These are phyloP conservation scores for Daldinia loculata DNA, from an alignment of 495 filamentous ascomycete genomes.

Conservation along the genomic window DNA sequence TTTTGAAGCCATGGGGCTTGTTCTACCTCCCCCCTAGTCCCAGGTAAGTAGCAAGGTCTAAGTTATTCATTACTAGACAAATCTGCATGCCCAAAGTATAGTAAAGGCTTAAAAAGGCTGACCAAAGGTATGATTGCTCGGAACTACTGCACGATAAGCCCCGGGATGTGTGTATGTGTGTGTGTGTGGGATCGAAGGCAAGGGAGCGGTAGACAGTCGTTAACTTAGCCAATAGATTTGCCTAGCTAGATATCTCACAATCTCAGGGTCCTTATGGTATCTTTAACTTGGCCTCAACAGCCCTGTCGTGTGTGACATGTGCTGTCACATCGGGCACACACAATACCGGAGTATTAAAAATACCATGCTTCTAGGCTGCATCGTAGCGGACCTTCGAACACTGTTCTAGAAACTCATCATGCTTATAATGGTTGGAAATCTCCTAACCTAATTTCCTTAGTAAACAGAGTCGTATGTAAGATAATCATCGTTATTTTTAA, in stretches of 20 bases:
- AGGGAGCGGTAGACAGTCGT: constrained; percentile 14
- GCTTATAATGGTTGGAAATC: background rate
- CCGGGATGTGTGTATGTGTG: background rate
- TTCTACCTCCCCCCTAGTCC: background rate
- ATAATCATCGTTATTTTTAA: constrained; percentile 16
- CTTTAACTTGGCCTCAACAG: constrained; percentile 31
- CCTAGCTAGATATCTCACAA: constrained; percentile 20
- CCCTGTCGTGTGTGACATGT: background rate
- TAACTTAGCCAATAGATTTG: constrained; percentile 15
- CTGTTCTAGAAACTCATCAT: constrained; percentile 34
- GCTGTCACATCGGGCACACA: constrained; percentile 24
- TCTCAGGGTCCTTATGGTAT: constrained; percentile 30
- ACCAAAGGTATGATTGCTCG: constrained; percentile 16
- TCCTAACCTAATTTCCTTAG: constrained; percentile 4
- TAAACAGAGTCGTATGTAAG: constrained; percentile 14
- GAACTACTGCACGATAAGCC: background rate
- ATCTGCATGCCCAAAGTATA: constrained; percentile 22
- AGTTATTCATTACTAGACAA: constrained; percentile 29
- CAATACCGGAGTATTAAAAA: constrained; percentile 14
- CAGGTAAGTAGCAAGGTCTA: constrained; percentile 5
- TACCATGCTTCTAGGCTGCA: constrained; percentile 22
- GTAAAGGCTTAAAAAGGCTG: background rate
- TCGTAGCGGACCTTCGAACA: constrained; percentile 19
- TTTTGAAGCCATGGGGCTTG: background rate
- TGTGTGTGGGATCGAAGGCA: constrained; percentile 21